A percentile compares a stretch with the other conserved stretches of the same genome.
These are phyloP conservation scores for Hericium rajendrae DNA, from an alignment of 768 basidiomycete genomes.

Conservation along the genomic window DNA sequence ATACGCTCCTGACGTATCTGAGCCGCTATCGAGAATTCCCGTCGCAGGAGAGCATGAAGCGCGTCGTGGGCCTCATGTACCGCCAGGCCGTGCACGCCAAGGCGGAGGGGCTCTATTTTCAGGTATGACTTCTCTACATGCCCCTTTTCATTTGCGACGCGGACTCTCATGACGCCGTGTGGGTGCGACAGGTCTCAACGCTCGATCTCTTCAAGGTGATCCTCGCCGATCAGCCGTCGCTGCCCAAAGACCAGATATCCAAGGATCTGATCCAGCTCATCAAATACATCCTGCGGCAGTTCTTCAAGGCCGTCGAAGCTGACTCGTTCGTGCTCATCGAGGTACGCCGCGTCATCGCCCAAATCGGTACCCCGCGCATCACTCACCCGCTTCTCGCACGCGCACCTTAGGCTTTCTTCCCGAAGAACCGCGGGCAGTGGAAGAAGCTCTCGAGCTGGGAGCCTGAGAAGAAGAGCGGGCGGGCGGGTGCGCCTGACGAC, in stretches of 20 bases:
- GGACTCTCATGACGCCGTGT: neutral
- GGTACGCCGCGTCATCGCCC: slow-evolving; percentile 36
- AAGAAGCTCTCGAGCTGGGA: slow-evolving; percentile 77
- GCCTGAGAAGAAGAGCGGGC: slow-evolving; percentile 37
- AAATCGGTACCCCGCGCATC: slow-evolving; percentile 15
- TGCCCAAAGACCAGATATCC: slow-evolving; percentile 69
- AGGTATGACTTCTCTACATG: slow-evolving; percentile 41
- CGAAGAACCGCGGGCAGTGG: slow-evolving; percentile 81
- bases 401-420: slow-evolving; percentile 64
- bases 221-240: slow-evolving; percentile 66
- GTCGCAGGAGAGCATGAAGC: slow-evolving; percentile 75
- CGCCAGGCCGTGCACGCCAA: slow-evolving; percentile 86
- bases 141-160: slow-evolving; percentile 4
- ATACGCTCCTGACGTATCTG: slow-evolving; percentile 77
- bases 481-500: slow-evolving; percentile 25
- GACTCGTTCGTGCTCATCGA: slow-evolving; percentile 85
- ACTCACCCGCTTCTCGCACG: neutral
- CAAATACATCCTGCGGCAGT: slow-evolving; percentile 80
- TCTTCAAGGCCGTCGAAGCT: slow-evolving; percentile 85
- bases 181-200: slow-evolving; percentile 63
- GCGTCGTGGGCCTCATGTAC: slow-evolving; percentile 83
- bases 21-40: slow-evolving; percentile 76
- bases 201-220: slow-evolving; percentile 83
- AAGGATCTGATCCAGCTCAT: slow-evolving; percentile 80
- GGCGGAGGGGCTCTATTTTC: slow-evolving; percentile 93